Percentiles rank a stretch among this genome's conserved stretches.
Evolutionary conservation across 2,329 filamentous ascomycete species (phyloP).

Genomic region (Pseudohalonectria lignicola): DNA sequence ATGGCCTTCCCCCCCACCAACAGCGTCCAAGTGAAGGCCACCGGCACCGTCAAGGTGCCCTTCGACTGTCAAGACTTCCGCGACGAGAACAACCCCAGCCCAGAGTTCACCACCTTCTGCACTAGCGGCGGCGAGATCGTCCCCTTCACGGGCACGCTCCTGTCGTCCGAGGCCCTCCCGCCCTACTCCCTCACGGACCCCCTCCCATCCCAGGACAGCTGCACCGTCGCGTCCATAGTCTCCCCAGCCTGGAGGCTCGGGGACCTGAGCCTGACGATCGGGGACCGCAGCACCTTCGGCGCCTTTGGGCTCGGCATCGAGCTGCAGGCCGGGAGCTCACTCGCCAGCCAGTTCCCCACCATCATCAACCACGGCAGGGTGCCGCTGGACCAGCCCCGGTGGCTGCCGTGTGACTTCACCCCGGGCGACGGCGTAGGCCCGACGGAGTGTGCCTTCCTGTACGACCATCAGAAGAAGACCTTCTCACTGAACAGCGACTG

Average conservation of each 20-base stretch:
- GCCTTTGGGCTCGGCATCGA: slow-evolving; percentile 9
- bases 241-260: slow-evolving; percentile 10
- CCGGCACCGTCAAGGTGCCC: slow-evolving; percentile 7
- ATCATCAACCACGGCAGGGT: neutral
- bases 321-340: slow-evolving; percentile 1
- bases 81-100: neutral
- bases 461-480: neutral
- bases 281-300: neutral
- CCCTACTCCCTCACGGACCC: slow-evolving; percentile 13
- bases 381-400: neutral
- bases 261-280: slow-evolving; percentile 2
- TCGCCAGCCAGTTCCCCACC: neutral
- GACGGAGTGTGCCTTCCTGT: neutral
- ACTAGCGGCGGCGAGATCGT: slow-evolving; percentile 4
- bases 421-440: neutral
- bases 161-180: slow-evolving; percentile 5
- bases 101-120: slow-evolving; percentile 7
- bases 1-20: neutral
- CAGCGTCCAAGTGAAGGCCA: slow-evolving; percentile 8
- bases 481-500: neutral
- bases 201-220: slow-evolving; percentile 9
- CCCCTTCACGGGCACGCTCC: slow-evolving; percentile 1
- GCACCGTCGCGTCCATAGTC: slow-evolving; percentile 12
- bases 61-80: too few species aligned
- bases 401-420: neutral